Evolutionary conservation across 2,329 filamentous ascomycete genomes (phyloP), one percentile per base, ranked within the genome.

Genomic region (Colletotrichum sp.): DNA sequence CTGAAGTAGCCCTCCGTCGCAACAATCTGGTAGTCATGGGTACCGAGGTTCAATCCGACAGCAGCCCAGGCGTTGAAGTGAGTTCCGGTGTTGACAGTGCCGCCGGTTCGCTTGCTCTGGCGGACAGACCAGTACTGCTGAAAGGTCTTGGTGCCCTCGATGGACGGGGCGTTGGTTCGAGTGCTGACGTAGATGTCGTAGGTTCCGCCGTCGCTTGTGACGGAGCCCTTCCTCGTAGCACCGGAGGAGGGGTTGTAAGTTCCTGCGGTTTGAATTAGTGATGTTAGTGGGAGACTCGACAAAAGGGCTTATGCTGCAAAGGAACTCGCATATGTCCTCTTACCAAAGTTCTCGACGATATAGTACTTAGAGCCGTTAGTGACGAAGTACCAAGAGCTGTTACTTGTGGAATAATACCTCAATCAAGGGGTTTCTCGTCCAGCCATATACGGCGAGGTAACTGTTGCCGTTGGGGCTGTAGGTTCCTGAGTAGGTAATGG

Each of bases 51-150:
- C 82, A 90, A 82, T 5, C 90, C 89, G 28, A 83, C 80, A 77
- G 86, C 86, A 13, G 83, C 80, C 90, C 90, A 92, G 28, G 88
- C 89, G 77, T 88, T 85, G 77, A 91, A 91, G 82, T 92, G 90
- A 71, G 86, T 88, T 24, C 83, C 83, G 1, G 86, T 88, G 3
- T 87, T 90, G 67, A 92, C 87, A 3, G 88, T 89, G 2, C 91
- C 90, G 26, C 87, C 86, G 15, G 87, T 85, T 34, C 89, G 85
- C 84, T 91, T 88, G 71, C 82, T 84, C 66, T 84, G 84, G 60
- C 91, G 86, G 16, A 87, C 83, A 1, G 84, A 85, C 86, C 87
- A 90, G 80, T 88, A 91, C 83, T 91, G 89, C 81, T 86, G 84
- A 81, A 91, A 91, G 52, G 89, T 91, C 21, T 84, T 78, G 13